Evolutionary conservation across 768 basidiomycete genomes (phyloP), one percentile per base, ranked within the genome.

Genomic region (Kwoniella heveanensis): DNA sequence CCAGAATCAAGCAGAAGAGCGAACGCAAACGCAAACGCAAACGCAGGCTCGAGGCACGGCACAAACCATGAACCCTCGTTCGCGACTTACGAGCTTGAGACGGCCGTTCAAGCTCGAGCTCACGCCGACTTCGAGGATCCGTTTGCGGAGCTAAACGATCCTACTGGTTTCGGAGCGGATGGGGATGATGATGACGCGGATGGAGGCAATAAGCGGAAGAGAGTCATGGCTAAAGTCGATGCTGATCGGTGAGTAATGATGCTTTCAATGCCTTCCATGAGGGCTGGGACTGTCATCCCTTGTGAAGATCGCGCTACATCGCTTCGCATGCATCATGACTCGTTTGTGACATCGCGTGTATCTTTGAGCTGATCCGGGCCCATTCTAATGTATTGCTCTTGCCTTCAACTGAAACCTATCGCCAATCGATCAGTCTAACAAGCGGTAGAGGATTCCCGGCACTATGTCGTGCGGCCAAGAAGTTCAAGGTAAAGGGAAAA

Each of bases 401-500:
- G n/a, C n/a, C n/a, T n/a, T n/a, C n/a, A n/a, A n/a, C n/a, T n/a
- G n/a, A n/a, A n/a, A n/a, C n/a, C n/a, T n/a, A n/a, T n/a, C n/a
- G n/a, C n/a, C n/a, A n/a, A n/a, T n/a, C n/a, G 32, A 6, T 2
- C 37, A 54, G 49, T 2, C 77, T 99, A 62, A 81, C 93, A 15
- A 87, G 88, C 5, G 81, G 85, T 2, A 83, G 84, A 29, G 94
- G 96, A 0, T 89, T 99, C 70, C 91, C 90, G 1, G 83, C 85
- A 52, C 83, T 99, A 48, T 85, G 92, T 54, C 84, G 88, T 61
- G 85, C 88, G 56, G 84, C 88, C 26, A 91, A 91, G 80, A 82
- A 85, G 61, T 90, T 95, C 80, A 88, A 85, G 68, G 83, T 87
- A 19, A 89, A 87, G 70, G 94, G 93, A 7, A 97, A 96, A 77